Conservation (phyloP, 306 rosid species). For the Ochetophila trinervis region DNA sequence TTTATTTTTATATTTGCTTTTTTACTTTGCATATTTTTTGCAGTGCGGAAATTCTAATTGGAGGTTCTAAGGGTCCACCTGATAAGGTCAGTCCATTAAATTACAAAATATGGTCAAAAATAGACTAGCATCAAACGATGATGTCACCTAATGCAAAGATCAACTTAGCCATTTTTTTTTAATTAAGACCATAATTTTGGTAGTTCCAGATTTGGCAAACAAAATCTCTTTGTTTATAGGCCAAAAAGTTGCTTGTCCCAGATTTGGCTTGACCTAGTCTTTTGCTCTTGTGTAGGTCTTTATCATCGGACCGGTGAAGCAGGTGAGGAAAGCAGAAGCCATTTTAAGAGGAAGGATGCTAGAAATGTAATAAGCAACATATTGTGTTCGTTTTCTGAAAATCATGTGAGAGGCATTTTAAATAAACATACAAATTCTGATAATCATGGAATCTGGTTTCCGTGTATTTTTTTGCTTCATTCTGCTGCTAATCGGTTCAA, state of each 20-base stretch:
- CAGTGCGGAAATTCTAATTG: slow-evolving; percentile 90
- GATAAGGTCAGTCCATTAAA: slow-evolving; percentile 62
- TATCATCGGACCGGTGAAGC: slow-evolving; percentile 75
- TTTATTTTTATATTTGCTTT: background rate
- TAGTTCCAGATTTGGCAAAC: no score
- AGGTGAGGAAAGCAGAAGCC: slow-evolving; percentile 98
- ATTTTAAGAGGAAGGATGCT: slow-evolving; percentile 84
- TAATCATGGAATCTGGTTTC: background rate
- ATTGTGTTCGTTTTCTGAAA: slow-evolving; percentile 9
- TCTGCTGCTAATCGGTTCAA: no score
- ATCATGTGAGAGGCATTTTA: slow-evolving; percentile 1
- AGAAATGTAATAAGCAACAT: slow-evolving; percentile 41
- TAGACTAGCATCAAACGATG: no score
- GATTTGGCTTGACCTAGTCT: background rate
- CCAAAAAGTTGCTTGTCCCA: background rate
- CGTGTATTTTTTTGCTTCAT: no score
- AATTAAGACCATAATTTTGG: no score
- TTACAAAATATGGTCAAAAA: background rate
- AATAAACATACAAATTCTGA: slow-evolving; percentile 29
- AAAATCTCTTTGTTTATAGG: background rate
- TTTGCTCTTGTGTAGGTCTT: slow-evolving; percentile 54
- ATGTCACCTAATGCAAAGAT: no score
- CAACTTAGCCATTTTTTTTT: no score
- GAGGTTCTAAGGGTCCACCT: slow-evolving; percentile 87
- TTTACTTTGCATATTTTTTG: slow-evolving; percentile 22